These are phyloP conservation scores for Candida tetrigidarum DNA, from an alignment of 1,139 yeast species.

Conservation along the genomic window DNA sequence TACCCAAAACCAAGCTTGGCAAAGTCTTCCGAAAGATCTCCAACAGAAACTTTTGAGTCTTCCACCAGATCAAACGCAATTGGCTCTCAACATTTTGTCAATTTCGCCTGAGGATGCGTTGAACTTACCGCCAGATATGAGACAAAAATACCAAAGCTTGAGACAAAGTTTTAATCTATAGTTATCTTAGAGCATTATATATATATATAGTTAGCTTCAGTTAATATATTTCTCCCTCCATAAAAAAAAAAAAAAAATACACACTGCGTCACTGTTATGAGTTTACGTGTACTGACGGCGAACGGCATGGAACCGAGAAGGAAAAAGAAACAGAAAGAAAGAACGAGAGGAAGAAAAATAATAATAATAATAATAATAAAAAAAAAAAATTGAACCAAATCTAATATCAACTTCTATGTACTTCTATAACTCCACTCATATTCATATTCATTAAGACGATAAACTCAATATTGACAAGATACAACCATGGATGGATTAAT, in stretches of 20 bases:
- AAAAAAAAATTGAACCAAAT: no score
- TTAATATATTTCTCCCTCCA: not conserved
- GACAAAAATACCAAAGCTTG: constrained; percentile 46
- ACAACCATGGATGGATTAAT: not conserved
- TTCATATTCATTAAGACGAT: no score
- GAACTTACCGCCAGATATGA: constrained; percentile 62
- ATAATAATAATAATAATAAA: no score
- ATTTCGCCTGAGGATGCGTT: constrained; percentile 59
- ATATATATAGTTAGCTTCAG: not conserved
- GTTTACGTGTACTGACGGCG: no score
- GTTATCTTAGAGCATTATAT: not conserved
- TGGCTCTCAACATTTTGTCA: constrained; percentile 66
- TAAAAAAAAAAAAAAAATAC: no score
- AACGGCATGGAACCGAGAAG: no score
- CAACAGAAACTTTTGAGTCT: constrained; percentile 51
- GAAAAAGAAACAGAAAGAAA: no score
- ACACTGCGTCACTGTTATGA: no score
- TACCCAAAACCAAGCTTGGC: constrained; percentile 37
- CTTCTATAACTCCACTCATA: no score
- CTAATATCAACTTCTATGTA: no score
- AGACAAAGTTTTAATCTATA: constrained; percentile 15
- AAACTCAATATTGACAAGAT: no score
- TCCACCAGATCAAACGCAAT: constrained; percentile 61
- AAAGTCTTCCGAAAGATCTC: constrained; percentile 51
- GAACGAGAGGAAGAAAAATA: no score